Conservation (phyloP, 257 asterid genomes). For the Asclepias syriaca region DNA sequence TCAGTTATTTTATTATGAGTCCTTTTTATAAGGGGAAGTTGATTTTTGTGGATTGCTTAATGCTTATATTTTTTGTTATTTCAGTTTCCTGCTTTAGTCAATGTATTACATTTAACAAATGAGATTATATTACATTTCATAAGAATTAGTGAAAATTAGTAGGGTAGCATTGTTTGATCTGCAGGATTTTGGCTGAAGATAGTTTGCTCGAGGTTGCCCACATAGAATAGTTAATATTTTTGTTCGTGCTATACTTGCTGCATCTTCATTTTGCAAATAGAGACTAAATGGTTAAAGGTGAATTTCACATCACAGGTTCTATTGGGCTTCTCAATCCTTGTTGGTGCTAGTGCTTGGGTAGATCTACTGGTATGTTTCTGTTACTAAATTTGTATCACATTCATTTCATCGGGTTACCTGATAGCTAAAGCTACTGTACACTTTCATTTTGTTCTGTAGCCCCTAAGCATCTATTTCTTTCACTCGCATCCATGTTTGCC, state of each 20-base stretch:
- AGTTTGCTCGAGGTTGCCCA: background rate
- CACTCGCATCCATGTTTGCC: background rate
- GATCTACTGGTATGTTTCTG: conserved; percentile 76
- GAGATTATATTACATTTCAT: background rate
- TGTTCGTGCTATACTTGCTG: background rate
- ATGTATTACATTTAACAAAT: background rate
- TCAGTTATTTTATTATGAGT: background rate
- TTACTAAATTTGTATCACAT: background rate
- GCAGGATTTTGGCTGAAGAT: background rate
- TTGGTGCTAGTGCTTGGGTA: conserved; percentile 99
- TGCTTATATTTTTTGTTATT: background rate
- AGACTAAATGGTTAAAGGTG: background rate
- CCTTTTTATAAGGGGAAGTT: background rate
- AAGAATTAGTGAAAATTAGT: too few species aligned
- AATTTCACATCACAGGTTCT: conserved; percentile 60
- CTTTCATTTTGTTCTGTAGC: background rate
- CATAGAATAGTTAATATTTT: background rate
- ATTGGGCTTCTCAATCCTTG: conserved; percentile 91
- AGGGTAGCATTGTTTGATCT: too few species aligned
- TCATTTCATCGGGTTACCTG: background rate
- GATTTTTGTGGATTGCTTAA: background rate
- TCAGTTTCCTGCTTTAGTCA: background rate
- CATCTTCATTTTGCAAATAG: background rate
- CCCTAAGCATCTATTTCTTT: background rate
- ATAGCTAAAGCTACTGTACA: background rate